These are phyloP conservation scores for Eruca vesicaria DNA, from an alignment of 441 rosid genomes.

Conservation along the genomic window DNA sequence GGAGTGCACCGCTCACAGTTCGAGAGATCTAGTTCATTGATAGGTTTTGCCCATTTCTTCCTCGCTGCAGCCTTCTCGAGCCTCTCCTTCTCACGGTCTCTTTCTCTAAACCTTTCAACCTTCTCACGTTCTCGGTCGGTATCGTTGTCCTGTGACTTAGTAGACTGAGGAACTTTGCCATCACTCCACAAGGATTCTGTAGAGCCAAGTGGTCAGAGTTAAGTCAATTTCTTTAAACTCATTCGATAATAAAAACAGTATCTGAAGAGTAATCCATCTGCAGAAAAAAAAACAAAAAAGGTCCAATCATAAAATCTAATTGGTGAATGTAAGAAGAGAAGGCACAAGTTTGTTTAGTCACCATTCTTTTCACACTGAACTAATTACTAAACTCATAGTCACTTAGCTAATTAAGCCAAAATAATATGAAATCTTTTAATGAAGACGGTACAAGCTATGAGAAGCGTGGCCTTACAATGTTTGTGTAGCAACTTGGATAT, in stretches of 20 bases:
- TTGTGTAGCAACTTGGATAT: no score
- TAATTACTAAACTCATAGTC: no score
- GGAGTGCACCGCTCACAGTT: no score
- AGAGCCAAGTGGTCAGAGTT: constrained; percentile 5
- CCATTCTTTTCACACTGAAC: constrained; percentile 86
- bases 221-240: background rate
- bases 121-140: constrained; percentile 64
- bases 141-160: constrained; percentile 70
- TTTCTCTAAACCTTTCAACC: constrained; percentile 68
- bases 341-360: constrained; percentile 34
- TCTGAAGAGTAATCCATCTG: constrained; percentile 84
- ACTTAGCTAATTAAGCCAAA: no score
- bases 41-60: no score
- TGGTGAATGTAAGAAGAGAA: background rate
- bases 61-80: no score
- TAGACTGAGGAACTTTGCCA: constrained; percentile 62
- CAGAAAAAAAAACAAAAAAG: constrained; percentile 22
- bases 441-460: no score
- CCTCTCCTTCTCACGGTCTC: no score
- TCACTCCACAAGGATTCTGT: no score
- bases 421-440: no score
- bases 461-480: no score
- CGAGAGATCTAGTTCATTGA: no score
- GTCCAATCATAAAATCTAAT: background rate
- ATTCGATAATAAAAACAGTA: background rate